phyloP scores from a whole-genome alignment of 345 rosid genomes.

The Rhizophora mangle region DNA sequence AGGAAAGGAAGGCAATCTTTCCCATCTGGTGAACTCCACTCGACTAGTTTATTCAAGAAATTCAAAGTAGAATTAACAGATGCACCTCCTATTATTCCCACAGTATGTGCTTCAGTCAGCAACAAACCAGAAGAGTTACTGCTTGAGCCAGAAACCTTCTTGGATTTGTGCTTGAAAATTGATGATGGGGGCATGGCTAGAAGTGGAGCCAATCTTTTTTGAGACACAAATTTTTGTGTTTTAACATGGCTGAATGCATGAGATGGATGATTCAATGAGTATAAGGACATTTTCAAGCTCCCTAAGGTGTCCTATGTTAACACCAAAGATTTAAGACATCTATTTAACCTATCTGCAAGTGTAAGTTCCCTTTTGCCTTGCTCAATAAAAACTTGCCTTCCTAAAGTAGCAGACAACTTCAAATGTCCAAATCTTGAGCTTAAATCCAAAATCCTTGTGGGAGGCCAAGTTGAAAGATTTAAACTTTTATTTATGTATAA shows the following conservation, averaged over 20 bases:
- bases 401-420: not conserved
- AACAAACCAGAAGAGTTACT: slow-evolving; percentile 33
- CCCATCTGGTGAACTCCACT: slow-evolving; percentile 49
- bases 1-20: slow-evolving; percentile 51
- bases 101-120: slow-evolving; percentile 47
- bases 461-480: too few species aligned
- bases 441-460: too few species aligned
- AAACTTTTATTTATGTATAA: too few species aligned
- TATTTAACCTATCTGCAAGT: not conserved
- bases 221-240: slow-evolving; percentile 25
- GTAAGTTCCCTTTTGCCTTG: slow-evolving; percentile 1
- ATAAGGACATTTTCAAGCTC: slow-evolving; percentile 50
- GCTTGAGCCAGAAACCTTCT: slow-evolving; percentile 35
- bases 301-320: slow-evolving; percentile 33
- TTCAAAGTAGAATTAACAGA: slow-evolving; percentile 51
- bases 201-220: slow-evolving; percentile 40
- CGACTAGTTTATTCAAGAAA: slow-evolving; percentile 53
- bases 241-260: slow-evolving; percentile 24
- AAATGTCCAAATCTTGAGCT: too few species aligned
- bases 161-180: slow-evolving; percentile 41
- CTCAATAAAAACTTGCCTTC: not conserved
- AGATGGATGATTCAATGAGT: slow-evolving; percentile 38
- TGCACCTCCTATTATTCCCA: slow-evolving; percentile 73
- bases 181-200: slow-evolving; percentile 53
- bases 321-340: slow-evolving; percentile 1